Percentiles rank a stretch among this genome's conserved stretches.
Conservation (phyloP, 139 green algal genomes). For the Edaphochlamys debaryana region DNA sequence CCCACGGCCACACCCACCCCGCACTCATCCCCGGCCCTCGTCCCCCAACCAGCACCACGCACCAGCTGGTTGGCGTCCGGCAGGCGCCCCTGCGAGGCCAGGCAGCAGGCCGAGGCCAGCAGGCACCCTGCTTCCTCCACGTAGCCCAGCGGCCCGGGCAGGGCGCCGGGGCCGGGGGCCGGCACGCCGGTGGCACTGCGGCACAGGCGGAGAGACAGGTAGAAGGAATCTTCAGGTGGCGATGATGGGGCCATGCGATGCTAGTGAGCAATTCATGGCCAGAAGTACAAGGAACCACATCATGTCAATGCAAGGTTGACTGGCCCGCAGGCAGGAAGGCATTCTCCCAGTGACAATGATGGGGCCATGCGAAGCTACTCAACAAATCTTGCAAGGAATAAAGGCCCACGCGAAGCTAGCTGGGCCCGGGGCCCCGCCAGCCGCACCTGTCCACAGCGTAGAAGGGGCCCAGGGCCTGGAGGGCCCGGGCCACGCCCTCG, state of each 20-base stretch:
- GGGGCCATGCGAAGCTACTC: not conserved
- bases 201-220: too few relatives aligned
- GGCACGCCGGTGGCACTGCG: not conserved
- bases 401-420: too few relatives aligned
- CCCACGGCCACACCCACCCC: too few relatives aligned
- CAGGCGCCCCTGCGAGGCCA: constrained; percentile 17
- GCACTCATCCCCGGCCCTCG: too few relatives aligned
- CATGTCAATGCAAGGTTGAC: too few relatives aligned
- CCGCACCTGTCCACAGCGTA: too few relatives aligned
- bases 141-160: constrained; percentile 5
- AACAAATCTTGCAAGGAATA: not conserved
- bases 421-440: too few relatives aligned
- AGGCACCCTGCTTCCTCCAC: constrained; percentile 4
- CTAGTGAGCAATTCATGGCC: not conserved
- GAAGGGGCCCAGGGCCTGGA: constrained; percentile 18
- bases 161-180: too few relatives aligned
- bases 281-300: too few relatives aligned
- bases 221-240: not conserved
- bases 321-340: too few relatives aligned
- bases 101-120: not conserved
- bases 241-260: not conserved
- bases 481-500: not conserved
- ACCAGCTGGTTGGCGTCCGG: constrained; percentile 40
- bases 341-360: not conserved
- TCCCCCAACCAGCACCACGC: not conserved